These are phyloP conservation scores for Vigna trinervia DNA, from an alignment of 306 rosid species.

Conservation along the genomic window DNA sequence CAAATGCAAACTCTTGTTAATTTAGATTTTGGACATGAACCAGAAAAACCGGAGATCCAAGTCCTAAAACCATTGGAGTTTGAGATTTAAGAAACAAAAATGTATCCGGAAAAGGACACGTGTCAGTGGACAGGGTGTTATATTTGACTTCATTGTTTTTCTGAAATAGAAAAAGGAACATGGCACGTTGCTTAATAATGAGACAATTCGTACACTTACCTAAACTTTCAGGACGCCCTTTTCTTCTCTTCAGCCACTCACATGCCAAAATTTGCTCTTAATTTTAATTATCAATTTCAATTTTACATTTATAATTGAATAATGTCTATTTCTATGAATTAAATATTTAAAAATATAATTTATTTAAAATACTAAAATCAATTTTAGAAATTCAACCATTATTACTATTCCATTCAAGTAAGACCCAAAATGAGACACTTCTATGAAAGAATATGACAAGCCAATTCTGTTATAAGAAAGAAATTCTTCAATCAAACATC, in stretches of 20 bases:
- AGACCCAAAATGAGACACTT: not conserved
- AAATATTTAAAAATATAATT: too few species aligned
- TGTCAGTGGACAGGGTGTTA: slow-evolving; percentile 42
- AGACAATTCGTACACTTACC: slow-evolving; percentile 39
- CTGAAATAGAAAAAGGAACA: slow-evolving; percentile 25
- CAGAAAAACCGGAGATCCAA: slow-evolving; percentile 47
- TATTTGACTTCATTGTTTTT: slow-evolving; percentile 28
- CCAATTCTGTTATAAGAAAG: not conserved
- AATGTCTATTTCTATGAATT: too few species aligned
- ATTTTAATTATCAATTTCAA: too few species aligned
- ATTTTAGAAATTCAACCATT: not conserved
- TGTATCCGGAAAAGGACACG: slow-evolving; percentile 53
- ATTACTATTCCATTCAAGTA: not conserved
- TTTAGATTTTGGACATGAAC: slow-evolving; percentile 18
- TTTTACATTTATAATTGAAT: too few species aligned
- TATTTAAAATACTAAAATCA: too few species aligned
- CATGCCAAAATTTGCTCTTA: slow-evolving; percentile 27
- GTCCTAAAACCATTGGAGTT: slow-evolving; percentile 1
- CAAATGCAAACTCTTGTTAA: not conserved
- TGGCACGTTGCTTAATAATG: slow-evolving; percentile 33
- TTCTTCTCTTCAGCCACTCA: slow-evolving; percentile 43
- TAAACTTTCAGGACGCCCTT: slow-evolving; percentile 30
- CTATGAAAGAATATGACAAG: not conserved
- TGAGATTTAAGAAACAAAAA: not conserved
- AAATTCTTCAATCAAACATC: not conserved